A percentile compares a stretch with the other conserved stretches of the same genome.
phyloP scores from a whole-genome alignment of 225 moss, liverwort and hornwort genomes.

The Lunularia cruciata region DNA sequence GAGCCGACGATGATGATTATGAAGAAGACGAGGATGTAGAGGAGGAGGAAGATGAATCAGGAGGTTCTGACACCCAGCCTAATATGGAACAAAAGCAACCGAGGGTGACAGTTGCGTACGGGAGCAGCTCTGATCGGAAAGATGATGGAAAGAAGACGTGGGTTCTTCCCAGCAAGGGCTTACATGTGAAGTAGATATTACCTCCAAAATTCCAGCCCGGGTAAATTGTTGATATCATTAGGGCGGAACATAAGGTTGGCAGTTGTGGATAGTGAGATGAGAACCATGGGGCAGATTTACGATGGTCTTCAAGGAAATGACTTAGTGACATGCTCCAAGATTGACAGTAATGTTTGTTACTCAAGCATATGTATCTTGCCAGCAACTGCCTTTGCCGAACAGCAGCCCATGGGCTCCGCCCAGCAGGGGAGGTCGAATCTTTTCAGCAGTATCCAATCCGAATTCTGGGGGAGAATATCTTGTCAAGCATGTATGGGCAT shows the following conservation, averaged over 20 bases:
- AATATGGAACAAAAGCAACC: conserved; percentile 5
- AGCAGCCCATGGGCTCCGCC: not conserved
- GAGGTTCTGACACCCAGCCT: conserved; percentile 6
- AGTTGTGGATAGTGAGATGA: conserved; percentile 13
- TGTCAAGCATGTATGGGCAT: conserved; percentile 2
- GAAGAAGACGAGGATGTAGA: conserved; percentile 18
- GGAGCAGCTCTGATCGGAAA: conserved; percentile 8
- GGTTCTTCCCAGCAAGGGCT: conserved; percentile 35
- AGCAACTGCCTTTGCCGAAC: conserved; percentile 2
- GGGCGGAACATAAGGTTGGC: conserved; percentile 5
- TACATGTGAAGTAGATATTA: conserved; percentile 34
- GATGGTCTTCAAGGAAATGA: conserved; percentile 18
- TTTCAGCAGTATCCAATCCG: not conserved
- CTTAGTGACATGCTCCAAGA: conserved; percentile 18
- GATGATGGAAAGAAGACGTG: conserved; percentile 25
- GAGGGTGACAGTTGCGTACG: conserved; percentile 16
- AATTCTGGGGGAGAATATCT: not conserved
- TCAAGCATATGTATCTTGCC: conserved; percentile 1
- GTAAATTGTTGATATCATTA: not conserved
- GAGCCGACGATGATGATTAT: not conserved
- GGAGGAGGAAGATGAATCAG: conserved; percentile 7
- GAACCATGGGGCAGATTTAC: conserved; percentile 1
- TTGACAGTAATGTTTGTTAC: conserved; percentile 2
- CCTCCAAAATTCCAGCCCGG: not conserved
- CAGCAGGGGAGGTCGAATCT: not conserved